Evolutionary conservation across 441 rosid genomes (phyloP).

Genomic region (Corymbia calophylla): DNA sequence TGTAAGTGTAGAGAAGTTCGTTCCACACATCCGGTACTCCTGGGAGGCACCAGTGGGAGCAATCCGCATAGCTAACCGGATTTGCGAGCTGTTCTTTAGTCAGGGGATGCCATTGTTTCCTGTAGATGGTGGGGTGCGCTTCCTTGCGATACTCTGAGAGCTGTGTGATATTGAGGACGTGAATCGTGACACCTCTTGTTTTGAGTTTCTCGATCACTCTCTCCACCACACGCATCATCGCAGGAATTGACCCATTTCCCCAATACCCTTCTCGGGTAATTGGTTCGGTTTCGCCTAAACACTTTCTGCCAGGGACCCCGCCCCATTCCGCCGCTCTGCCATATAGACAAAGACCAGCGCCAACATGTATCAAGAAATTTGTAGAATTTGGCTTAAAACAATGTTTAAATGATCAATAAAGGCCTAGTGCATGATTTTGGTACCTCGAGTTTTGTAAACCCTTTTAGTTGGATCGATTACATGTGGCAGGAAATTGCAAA

Average conservation of each 20-base stretch:
- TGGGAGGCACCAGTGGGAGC: neutral
- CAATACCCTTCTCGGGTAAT: neutral
- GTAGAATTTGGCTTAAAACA: neutral
- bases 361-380: neutral
- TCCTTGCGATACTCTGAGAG: neutral
- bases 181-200: neutral
- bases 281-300: neutral
- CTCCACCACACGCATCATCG: neutral
- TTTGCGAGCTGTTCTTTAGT: neutral
- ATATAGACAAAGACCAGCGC: neutral
- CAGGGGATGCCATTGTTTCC: neutral
- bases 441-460: neutral
- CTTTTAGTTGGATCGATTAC: neutral
- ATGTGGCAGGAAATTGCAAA: neutral
- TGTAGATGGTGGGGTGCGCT: neutral
- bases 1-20: neutral
- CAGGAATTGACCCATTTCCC: neutral
- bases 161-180: neutral
- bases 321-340: neutral
- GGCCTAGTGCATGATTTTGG: neutral
- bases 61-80: neutral
- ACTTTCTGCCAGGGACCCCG: neutral
- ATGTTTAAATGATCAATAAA: neutral
- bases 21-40: neutral
- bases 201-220: neutral